A percentile compares a stretch with the other conserved stretches of the same genome.
phyloP scores from a whole-genome alignment of 352 stramenopile genomes.

The Peronospora tabacina region DNA sequence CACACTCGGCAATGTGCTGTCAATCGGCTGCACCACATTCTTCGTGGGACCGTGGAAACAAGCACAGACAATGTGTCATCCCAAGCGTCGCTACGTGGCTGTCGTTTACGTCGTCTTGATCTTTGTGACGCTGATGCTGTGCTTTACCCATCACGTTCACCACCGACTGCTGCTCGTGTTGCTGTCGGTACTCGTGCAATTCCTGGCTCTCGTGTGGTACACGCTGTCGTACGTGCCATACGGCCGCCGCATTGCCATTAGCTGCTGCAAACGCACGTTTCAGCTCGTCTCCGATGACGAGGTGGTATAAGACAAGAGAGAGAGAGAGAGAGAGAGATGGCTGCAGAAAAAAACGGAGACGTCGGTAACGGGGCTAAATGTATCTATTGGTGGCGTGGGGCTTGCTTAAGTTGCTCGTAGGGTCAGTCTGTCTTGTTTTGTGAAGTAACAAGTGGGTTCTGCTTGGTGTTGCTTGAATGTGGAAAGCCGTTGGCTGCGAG shows the following conservation, averaged over 20 bases:
- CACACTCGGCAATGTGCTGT: constrained; percentile 80
- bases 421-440: constrained; percentile 53
- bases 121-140: constrained; percentile 61
- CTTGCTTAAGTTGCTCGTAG: not conserved
- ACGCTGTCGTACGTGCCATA: constrained; percentile 86
- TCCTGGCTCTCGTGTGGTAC: constrained; percentile 78
- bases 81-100: constrained; percentile 62
- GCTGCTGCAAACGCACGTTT: constrained; percentile 58
- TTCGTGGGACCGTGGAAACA: constrained; percentile 82
- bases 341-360: no score
- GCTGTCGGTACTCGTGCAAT: constrained; percentile 69
- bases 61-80: constrained; percentile 74
- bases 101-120: constrained; percentile 78
- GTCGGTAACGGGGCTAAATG: no score
- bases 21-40: constrained; percentile 75
- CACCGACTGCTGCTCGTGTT: constrained; percentile 66
- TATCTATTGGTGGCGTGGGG: not conserved
- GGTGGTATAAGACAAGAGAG: constrained; percentile 29
- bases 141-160: constrained; percentile 59
- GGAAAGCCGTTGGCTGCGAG: constrained; percentile 63
- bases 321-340: no score
- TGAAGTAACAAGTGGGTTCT: constrained; percentile 5
- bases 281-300: constrained; percentile 45
- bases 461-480: constrained; percentile 17
- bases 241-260: constrained; percentile 55